phyloP scores from a whole-genome alignment of 164 flowering plant genomes.

The Aristolochia fimbriata region DNA sequence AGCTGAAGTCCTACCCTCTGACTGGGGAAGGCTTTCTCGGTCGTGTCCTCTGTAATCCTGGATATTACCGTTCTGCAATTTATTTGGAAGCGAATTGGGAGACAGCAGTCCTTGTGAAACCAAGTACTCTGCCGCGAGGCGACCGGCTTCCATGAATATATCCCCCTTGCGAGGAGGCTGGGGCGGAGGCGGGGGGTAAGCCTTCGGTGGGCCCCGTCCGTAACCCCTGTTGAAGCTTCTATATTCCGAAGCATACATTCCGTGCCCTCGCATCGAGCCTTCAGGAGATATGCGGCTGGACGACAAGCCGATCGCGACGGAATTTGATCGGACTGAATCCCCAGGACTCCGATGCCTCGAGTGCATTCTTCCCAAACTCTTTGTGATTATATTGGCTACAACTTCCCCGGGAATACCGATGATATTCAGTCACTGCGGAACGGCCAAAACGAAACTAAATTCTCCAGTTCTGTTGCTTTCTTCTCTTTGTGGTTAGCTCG shows the following conservation, averaged over 20 bases:
- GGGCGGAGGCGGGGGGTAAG: conserved; percentile 19
- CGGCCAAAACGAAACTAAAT: too few species aligned
- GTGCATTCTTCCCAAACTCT: conserved; percentile 28
- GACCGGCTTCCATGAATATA: conserved; percentile 83
- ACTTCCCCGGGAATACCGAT: too few species aligned
- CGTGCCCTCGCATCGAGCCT: conserved; percentile 36
- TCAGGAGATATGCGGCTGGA: conserved; percentile 46
- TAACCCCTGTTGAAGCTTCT: conserved; percentile 37
- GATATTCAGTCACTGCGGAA: too few species aligned
- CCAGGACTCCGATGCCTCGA: conserved; percentile 58
- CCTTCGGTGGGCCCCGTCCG: conserved; percentile 37
- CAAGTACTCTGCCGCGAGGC: conserved; percentile 85
- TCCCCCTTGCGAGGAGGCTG: conserved; percentile 25
- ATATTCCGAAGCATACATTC: conserved; percentile 37
- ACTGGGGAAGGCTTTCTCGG: conserved; percentile 23
- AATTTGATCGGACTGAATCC: conserved; percentile 49
- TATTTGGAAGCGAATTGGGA: conserved; percentile 40
- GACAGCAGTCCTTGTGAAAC: conserved; percentile 71
- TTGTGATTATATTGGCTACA: too few species aligned
- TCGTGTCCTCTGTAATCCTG: conserved; percentile 37
- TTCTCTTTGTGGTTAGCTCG: too few species aligned
- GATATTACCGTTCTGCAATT: conserved; percentile 40
- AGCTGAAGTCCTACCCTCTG: conserved; percentile 45
- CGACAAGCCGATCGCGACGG: conserved; percentile 36
- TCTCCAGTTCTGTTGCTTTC: too few species aligned